phyloP scores from a whole-genome alignment of 352 stramenopile genomes.

The Aphanomyces cochlioides region DNA sequence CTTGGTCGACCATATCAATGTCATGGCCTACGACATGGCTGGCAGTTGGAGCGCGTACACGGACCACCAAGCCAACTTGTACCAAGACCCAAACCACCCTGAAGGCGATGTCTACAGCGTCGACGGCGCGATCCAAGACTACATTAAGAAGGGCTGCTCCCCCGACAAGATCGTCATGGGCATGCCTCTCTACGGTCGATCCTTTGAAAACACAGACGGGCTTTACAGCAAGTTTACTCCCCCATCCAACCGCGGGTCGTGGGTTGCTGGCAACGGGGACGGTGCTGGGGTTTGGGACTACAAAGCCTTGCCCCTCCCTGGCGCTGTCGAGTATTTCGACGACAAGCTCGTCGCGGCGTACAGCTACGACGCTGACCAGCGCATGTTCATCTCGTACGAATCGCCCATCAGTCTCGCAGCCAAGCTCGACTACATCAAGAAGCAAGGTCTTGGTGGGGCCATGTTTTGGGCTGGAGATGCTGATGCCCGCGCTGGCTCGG shows the following conservation, averaged over 20 bases:
- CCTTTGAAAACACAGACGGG: slow-evolving; percentile 12
- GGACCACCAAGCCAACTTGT: slow-evolving; percentile 26
- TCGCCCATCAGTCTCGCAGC: neutral
- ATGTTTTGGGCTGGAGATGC: slow-evolving; percentile 23
- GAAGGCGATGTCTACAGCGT: slow-evolving; percentile 7
- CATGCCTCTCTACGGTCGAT: slow-evolving; percentile 13
- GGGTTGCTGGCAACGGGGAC: slow-evolving; percentile 7
- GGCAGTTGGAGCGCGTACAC: slow-evolving; percentile 22
- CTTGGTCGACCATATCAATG: slow-evolving; percentile 13
- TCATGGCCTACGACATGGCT: slow-evolving; percentile 24
- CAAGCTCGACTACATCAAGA: slow-evolving; percentile 21
- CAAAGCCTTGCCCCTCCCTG: slow-evolving; percentile 10
- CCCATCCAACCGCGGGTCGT: slow-evolving; percentile 3
- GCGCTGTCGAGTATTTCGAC: slow-evolving; percentile 13
- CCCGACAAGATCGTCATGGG: slow-evolving; percentile 20
- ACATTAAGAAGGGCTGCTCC: slow-evolving; percentile 20
- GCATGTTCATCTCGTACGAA: slow-evolving; percentile 15
- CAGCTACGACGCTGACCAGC: slow-evolving; percentile 19
- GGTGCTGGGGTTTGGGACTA: slow-evolving; percentile 16
- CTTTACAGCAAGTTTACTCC: slow-evolving; percentile 12
- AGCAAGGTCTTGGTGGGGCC: slow-evolving; percentile 11
- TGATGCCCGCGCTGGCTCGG: neutral
- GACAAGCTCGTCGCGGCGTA: slow-evolving; percentile 14
- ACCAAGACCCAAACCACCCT: slow-evolving; percentile 15
- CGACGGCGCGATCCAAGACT: slow-evolving; percentile 16